Percentiles rank a stretch among this genome's conserved stretches.
Conservation (phyloP, 2,329 filamentous ascomycete genomes). For the Venturia aucupariae region DNA sequence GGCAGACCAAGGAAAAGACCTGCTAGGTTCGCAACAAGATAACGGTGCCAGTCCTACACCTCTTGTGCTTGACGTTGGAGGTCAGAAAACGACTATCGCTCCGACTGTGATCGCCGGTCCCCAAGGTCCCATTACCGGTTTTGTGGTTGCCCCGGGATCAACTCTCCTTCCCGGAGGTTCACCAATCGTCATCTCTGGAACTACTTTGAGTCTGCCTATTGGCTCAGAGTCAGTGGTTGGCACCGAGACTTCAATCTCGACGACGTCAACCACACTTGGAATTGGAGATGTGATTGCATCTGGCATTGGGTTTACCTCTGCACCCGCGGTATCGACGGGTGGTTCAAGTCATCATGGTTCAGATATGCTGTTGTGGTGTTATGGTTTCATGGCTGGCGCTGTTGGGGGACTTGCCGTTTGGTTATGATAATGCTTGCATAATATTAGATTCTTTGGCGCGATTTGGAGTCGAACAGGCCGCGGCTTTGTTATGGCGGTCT, state of each 20-base stretch:
- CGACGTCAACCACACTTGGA: not conserved
- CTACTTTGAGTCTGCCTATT: not conserved
- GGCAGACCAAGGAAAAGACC: not conserved
- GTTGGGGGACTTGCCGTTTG: constrained; percentile 8
- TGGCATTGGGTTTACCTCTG: constrained; percentile 6
- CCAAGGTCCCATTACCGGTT: not conserved
- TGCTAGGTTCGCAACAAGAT: not conserved
- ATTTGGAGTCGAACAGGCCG: not conserved
- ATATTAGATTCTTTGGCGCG: not conserved
- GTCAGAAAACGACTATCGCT: not conserved
- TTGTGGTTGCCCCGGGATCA: constrained; percentile 7
- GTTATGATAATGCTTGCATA: not conserved
- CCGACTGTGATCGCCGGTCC: not conserved
- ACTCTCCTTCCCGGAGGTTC: constrained; percentile 6
- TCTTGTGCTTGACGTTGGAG: constrained; percentile 8
- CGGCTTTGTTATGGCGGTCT: not conserved
- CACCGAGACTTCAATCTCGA: not conserved
- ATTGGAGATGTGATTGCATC: constrained; percentile 8
- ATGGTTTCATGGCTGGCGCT: not conserved
- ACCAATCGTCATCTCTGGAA: not conserved
- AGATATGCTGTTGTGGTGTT: not conserved
- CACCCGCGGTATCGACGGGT: not conserved
- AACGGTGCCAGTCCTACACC: not conserved
- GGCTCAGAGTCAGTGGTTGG: not conserved
- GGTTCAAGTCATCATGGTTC: not conserved